A percentile compares a stretch with the other conserved stretches of the same genome.
Conservation (phyloP, 2,329 filamentous ascomycete genomes). For the Esteya vermicola region DNA sequence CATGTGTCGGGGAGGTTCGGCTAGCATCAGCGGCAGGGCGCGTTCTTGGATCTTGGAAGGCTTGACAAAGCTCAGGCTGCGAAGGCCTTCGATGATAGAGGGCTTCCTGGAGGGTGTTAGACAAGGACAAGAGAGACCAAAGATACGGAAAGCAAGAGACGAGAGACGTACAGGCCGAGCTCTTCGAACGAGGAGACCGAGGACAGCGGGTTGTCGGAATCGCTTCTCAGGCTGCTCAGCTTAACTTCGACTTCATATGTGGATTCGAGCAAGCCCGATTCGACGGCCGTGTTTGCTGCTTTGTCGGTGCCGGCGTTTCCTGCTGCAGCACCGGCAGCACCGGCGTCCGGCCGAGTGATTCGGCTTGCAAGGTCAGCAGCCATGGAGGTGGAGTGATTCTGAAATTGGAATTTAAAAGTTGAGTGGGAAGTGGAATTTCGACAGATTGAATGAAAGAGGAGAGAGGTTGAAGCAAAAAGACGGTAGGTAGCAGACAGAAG, state of each 20-base stretch:
- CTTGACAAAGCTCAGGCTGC: conserved; percentile 76
- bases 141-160: conserved; percentile 7
- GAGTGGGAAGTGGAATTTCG: too few species aligned
- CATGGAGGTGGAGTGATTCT: too few species aligned
- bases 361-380: conserved; percentile 34
- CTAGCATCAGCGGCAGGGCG: conserved; percentile 77
- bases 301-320: conserved; percentile 13
- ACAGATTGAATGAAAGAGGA: too few species aligned
- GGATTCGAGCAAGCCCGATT: conserved; percentile 50
- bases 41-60: conserved; percentile 97
- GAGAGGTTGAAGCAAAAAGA: too few species aligned
- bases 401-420: too few species aligned
- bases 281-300: conserved; percentile 16
- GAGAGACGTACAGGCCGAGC: conserved; percentile 57
- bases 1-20: conserved; percentile 80
- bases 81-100: conserved; percentile 62
- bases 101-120: too few species aligned
- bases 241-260: conserved; percentile 87
- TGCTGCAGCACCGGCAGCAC: conserved; percentile 10
- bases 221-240: conserved; percentile 74
- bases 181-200: conserved; percentile 76
- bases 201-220: conserved; percentile 75
- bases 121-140: conserved; percentile 1
- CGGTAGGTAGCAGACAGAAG: too few species aligned
- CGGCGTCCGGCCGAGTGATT: conserved; percentile 28